Percentiles rank a stretch among this genome's conserved stretches.
phyloP scores from a whole-genome alignment of 208 protist species.

The Acanthamoeba castellanii region DNA sequence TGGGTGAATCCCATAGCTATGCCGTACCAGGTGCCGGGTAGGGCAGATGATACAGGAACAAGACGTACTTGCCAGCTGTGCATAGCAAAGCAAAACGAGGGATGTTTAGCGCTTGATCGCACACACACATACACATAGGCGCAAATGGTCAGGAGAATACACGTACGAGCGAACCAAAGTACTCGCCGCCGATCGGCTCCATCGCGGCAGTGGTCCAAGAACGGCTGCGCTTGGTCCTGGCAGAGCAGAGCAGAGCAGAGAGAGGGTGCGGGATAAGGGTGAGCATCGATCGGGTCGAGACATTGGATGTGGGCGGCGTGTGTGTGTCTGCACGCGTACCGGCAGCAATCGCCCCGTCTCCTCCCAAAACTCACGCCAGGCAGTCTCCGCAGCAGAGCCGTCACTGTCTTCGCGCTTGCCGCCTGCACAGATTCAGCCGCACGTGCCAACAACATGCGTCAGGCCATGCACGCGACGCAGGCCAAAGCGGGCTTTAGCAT shows the following conservation, averaged over 20 bases:
- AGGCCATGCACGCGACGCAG: no score
- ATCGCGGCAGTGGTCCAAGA: not conserved
- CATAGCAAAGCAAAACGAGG: not conserved
- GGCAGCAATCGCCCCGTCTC: constrained; percentile 11
- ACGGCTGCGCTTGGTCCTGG: not conserved
- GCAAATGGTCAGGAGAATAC: not conserved
- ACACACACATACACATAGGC: not conserved
- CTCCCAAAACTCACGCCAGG: constrained; percentile 57
- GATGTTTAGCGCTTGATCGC: not conserved
- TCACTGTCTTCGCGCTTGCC: constrained; percentile 27
- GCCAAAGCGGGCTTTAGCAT: not conserved
- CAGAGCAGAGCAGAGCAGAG: not conserved
- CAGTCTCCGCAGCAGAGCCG: not conserved
- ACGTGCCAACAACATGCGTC: not conserved
- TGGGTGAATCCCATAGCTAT: not conserved
- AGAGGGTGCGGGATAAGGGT: not conserved
- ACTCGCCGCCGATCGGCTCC: not conserved
- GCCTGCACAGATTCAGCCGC: not conserved
- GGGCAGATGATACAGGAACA: constrained; percentile 8
- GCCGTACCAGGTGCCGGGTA: constrained; percentile 15
- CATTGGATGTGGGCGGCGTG: not conserved
- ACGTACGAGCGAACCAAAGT: constrained; percentile 37
- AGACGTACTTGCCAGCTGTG: constrained; percentile 12
- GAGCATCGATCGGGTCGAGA: not conserved
- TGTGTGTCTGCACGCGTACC: not conserved